Base-by-base conservation (phyloP, 1,139 yeast species). In the Taphrina flavorubra region DNA sequence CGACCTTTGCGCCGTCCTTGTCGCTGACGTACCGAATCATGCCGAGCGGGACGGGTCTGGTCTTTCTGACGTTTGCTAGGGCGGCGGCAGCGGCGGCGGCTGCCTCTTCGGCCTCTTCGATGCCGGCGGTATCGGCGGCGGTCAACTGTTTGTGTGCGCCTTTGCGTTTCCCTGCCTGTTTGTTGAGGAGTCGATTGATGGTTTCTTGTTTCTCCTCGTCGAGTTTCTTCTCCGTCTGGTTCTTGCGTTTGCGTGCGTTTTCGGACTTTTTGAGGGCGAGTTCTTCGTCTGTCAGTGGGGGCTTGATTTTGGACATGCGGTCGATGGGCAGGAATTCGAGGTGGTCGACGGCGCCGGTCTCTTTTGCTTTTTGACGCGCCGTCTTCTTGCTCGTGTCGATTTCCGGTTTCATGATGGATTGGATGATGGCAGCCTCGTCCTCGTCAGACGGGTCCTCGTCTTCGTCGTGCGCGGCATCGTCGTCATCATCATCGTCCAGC, bases 241-340 rank as follows among this genome's bases (percentile, higher is more conserved):
- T 94, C 77, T 89, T 89, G 72, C 99, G 84, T 77, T 92, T 86
- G 74, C 99, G 84, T 0, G 97, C 94, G 75, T 86, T 87, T 76
- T 94, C 99, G 0, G 96, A 92, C 72, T 92, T 87, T 55, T 92
- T 83, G 70, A 91, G 79, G 49, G 90, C 90, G 51, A 87, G 83
- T 78, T 92, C 96, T 76, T 94, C 97, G 70, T 88, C 97, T 0
- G 96, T 88, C 69, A 90, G 83, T 5, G 80, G 80, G 68, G 81
- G 80, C 75, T 84, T 85, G 76, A 1, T 79, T 80, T n/a, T 81
- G 78, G 76, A 78, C 76, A 51, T 76, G 75, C 31, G 78, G 73
- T 44, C 75, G 64, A 65, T 78, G 77, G 7, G 80, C 78, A 40
- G 79, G 74, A 46, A 74, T 73, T 63, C 76, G 72, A 16, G 75